Evolutionary conservation across 176 grass and related monocot genomes (phyloP), one percentile per base, ranked within the genome.

Genomic region (Ananas comosus): DNA sequence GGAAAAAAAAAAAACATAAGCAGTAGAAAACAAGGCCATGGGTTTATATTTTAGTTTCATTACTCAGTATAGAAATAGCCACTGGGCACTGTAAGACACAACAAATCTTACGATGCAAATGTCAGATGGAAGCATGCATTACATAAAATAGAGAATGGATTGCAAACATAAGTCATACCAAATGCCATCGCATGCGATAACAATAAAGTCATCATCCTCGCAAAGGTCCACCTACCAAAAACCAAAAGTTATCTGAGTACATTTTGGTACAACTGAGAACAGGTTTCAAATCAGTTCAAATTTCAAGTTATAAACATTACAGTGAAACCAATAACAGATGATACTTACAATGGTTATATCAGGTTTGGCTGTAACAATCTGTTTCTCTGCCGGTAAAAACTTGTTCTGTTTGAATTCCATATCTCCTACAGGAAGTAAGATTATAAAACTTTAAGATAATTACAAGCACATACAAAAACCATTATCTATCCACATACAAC

Each of bases 341-440:
- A 77, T 47, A 70, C 89, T 81, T 80, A 96, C 93, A 66, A 79
- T 79, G 48, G 81, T 92, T 51, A 96, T 54, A 70, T 96, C 93
- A 72, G 93, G 93, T 70, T 87, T 69, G 50, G 86, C 89, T 1
- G 93, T 96, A 71, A 96, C 70, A 53, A 96, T 87, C 79, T 96
- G 93, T 81, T 87, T 96, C 48, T 92, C 93, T 66, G 86, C 80
- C 52, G 93, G 48, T 77, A 96, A 85, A 53, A 81, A 96, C 63
- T 96, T 96, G 77, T 96, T 96, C 69, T 83, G 86, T 81, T 96
- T 96, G 63, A 90, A 92, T 75, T 96, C 89, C 84, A 83, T 85
- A 70, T 96, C 93, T 64, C 93, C 93, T 92, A 53, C 18, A 76
- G 69, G 71, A 74, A 53, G 42, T 49, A n/a, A 13, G 69, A 58